Evolutionary conservation across 768 basidiomycete genomes (phyloP).

Genomic region (Naganishia randhawae): DNA sequence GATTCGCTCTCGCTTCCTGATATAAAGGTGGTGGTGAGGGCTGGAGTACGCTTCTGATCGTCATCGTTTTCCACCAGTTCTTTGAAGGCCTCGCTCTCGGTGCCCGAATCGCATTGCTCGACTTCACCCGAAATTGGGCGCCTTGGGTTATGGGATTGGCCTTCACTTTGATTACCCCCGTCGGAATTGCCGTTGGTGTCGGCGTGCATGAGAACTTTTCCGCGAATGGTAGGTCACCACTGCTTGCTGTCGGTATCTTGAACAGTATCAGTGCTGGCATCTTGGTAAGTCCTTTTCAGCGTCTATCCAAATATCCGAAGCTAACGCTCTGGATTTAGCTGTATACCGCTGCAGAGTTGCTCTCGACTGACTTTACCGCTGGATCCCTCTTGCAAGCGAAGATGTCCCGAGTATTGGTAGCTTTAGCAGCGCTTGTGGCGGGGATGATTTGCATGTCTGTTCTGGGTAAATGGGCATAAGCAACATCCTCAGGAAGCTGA

Average conservation of each 20-base stretch:
- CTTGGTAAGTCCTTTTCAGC: slow-evolving; percentile 22
- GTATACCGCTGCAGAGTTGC: slow-evolving; percentile 41
- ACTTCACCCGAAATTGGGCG: slow-evolving; percentile 30
- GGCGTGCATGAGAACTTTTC: slow-evolving; percentile 26
- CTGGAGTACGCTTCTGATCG: slow-evolving; percentile 49
- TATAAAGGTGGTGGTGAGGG: slow-evolving; percentile 35
- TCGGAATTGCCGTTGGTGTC: slow-evolving; percentile 43
- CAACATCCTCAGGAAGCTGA: not conserved
- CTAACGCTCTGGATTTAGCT: slow-evolving; percentile 18
- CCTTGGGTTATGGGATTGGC: slow-evolving; percentile 38
- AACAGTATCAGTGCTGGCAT: slow-evolving; percentile 37
- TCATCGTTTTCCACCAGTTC: slow-evolving; percentile 46
- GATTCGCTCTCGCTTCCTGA: slow-evolving; percentile 17
- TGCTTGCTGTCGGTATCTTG: slow-evolving; percentile 35
- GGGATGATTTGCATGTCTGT: slow-evolving; percentile 45
- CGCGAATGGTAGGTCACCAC: slow-evolving; percentile 28
- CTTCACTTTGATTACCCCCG: slow-evolving; percentile 45
- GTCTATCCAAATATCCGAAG: not conserved
- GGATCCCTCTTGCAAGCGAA: slow-evolving; percentile 37
- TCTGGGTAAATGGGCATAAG: slow-evolving; percentile 43
- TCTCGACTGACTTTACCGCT: slow-evolving; percentile 38
- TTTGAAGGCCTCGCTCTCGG: slow-evolving; percentile 47
- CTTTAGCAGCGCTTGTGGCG: slow-evolving; percentile 33
- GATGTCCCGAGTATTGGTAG: slow-evolving; percentile 33
- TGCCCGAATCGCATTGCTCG: slow-evolving; percentile 38